Evolutionary conservation across 805 yeast genomes (phyloP), one percentile per base, ranked within the genome.

Genomic region (Candida boidinii): DNA sequence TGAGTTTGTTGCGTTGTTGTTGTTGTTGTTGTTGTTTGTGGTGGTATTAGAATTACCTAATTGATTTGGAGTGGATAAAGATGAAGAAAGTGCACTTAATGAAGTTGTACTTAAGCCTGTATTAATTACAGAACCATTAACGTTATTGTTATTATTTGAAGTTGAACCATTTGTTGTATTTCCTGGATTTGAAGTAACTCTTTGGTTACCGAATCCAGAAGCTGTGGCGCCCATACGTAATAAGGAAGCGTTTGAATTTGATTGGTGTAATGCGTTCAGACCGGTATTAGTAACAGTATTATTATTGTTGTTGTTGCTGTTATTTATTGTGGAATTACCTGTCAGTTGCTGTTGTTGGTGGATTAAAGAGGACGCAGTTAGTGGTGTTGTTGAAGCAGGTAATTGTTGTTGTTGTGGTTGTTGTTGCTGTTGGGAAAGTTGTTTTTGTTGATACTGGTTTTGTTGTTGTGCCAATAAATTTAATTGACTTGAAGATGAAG

Each of bases 341-440:
- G n/a, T n/a, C n/a, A n/a, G n/a, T n/a, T n/a, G n/a, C n/a, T n/a
- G n/a, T n/a, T n/a, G n/a, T n/a, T n/a, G n/a, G n/a, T n/a, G 38
- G 33, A 38, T 33, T 21, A 39, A 35, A 26, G 37, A 33, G 10
- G 39, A 35, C 8, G 39, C 32, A 25, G 39, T 39, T 28, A 31
- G 31, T 42, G 17, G 60, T 56, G 38, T 54, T 60, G 21, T 6
- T 19, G 21, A 1, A 60, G 54, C 36, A n/a, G 55, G 58, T 28
- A 56, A 35, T 37, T 27, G 29, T 19, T 26, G 30, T 26, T 36
- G 33, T 26, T 21, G 38, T n/a, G 27, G 21, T 19, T 27, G 33
- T n/a, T 19, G 34, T 17, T 27, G 26, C 8, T 41, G 34, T 9
- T 49, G 58, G 16, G 56, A 56, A 4, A 54, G 52, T 3, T 49